Conservation (phyloP, 202 grass and related monocot genomes). For the Saccharum hybrid region DNA sequence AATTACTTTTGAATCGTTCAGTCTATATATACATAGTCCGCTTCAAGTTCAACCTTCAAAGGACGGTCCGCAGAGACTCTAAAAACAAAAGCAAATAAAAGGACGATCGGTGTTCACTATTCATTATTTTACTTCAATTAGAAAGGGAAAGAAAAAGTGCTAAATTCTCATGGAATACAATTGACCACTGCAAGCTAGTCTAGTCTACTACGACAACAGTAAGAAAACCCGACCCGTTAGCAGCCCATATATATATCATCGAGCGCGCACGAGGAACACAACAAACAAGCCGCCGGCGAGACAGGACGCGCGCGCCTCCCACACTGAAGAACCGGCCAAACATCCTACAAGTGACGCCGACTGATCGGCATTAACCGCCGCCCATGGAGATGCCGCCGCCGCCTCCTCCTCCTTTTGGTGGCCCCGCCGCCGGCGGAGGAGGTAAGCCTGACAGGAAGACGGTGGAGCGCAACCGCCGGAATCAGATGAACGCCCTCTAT, state of each 20-base stretch:
- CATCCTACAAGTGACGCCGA: background rate
- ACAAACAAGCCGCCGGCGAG: background rate
- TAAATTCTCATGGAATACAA: slow-evolving; percentile 9
- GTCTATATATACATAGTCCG: background rate
- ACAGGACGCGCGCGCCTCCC: background rate
- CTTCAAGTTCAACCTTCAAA: slow-evolving; percentile 2
- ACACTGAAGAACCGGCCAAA: too few relatives aligned
- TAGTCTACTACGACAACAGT: background rate
- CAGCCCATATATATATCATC: slow-evolving; percentile 18
- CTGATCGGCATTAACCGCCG: background rate
- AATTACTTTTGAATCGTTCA: background rate
- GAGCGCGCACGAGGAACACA: slow-evolving; percentile 37
- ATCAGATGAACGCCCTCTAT: slow-evolving; percentile 71
- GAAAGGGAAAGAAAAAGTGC: background rate
- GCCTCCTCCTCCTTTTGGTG: background rate
- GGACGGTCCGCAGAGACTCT: background rate
- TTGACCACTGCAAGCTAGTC: background rate
- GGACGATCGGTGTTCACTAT: background rate
- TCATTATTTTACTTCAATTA: background rate
- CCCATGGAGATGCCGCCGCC: slow-evolving; percentile 52
- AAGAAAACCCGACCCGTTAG: slow-evolving; percentile 8
- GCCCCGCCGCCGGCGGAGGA: background rate
- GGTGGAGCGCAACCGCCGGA: slow-evolving; percentile 65
- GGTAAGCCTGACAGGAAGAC: slow-evolving; percentile 63
- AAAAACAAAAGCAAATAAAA: background rate